Percentiles rank a stretch among this genome's conserved stretches.
Evolutionary conservation across 2,329 filamentous ascomycete genomes (phyloP).

Genomic region (Phyllosticta capitalensis): DNA sequence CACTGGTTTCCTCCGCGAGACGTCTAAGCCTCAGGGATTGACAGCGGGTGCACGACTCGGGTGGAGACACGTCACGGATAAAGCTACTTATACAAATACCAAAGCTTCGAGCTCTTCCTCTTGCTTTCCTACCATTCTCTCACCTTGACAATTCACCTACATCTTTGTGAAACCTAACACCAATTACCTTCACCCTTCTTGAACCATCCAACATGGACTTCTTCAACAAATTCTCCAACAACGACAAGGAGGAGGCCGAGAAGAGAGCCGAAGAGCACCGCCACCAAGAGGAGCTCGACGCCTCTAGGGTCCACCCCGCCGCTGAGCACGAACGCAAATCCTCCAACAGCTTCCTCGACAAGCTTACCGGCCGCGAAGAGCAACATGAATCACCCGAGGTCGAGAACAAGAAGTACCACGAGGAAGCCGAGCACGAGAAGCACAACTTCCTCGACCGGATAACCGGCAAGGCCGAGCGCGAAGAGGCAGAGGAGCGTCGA

Average conservation of each 20-base stretch:
- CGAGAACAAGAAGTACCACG: constrained; percentile 7
- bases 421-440: constrained; percentile 9
- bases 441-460: constrained; percentile 8
- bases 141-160: neutral
- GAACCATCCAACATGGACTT: constrained; percentile 1
- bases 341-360: constrained; percentile 4
- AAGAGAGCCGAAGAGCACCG: neutral
- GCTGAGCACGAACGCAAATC: constrained; percentile 9
- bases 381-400: constrained; percentile 8
- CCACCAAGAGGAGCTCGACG: constrained; percentile 3
- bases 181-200: neutral
- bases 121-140: neutral
- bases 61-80: neutral
- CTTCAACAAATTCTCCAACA: constrained; percentile 1
- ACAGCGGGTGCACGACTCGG: neutral
- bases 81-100: neutral
- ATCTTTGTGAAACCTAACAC: neutral
- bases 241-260: neutral
- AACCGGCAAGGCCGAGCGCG: constrained; percentile 9
- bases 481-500: constrained; percentile 4
- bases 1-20: neutral
- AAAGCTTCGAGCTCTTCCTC: neutral
- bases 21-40: neutral
- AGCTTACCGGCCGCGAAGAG: constrained; percentile 6
- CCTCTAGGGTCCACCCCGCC: constrained; percentile 7